Percentiles rank a stretch among this genome's conserved stretches.
Evolutionary conservation across 2,329 filamentous ascomycete species (phyloP).

Genomic region (Claviceps cyperi): DNA sequence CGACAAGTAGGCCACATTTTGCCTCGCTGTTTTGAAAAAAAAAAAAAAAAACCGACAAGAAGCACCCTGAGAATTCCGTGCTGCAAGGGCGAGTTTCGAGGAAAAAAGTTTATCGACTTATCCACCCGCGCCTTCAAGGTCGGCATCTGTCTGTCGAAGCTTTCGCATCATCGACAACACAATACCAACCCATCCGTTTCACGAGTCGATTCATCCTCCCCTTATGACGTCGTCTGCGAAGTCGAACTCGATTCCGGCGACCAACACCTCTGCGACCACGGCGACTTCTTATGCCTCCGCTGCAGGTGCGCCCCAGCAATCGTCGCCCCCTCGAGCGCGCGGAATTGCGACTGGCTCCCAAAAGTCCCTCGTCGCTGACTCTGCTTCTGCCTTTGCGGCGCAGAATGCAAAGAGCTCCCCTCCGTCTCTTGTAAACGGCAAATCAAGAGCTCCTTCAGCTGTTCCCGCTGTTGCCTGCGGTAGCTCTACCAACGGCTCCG

Average conservation of each 20-base stretch:
- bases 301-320: conserved; percentile 49
- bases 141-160: neutral
- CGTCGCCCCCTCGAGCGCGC: conserved; percentile 42
- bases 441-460: conserved; percentile 54
- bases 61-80: neutral
- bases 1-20: no score
- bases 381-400: conserved; percentile 31
- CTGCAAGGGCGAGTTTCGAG: conserved; percentile 5
- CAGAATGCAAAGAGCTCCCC: conserved; percentile 50
- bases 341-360: conserved; percentile 44
- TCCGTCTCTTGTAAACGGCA: conserved; percentile 75
- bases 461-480: conserved; percentile 52
- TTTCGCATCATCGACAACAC: neutral
- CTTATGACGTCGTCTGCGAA: conserved; percentile 48
- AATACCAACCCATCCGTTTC: neutral
- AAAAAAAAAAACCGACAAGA: neutral
- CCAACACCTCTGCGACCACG: conserved; percentile 41
- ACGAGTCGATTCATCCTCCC: conserved; percentile 8
- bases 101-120: neutral
- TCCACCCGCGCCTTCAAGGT: conserved; percentile 5
- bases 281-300: conserved; percentile 53
- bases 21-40: neutral
- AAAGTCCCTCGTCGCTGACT: conserved; percentile 40
- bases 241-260: conserved; percentile 41
- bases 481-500: conserved; percentile 52